Base-by-base conservation (phyloP, 2,329 filamentous ascomycete genomes). In the Ascochyta fabae region DNA sequence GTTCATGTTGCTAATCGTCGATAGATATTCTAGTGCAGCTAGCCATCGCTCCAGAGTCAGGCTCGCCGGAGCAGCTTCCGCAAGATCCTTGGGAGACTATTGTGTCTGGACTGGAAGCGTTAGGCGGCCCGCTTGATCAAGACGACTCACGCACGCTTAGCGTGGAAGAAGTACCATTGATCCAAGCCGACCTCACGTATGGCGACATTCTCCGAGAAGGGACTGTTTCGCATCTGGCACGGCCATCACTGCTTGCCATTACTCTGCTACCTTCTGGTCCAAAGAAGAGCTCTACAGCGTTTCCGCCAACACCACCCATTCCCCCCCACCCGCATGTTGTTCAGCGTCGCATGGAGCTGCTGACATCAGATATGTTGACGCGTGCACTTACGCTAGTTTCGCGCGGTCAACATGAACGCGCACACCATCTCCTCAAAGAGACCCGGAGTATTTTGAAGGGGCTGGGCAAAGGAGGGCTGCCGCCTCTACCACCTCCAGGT, bases 41-140 rank as follows among this genome's bases (percentile, higher is more conserved):
- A 6, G 91, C 93, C 27, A 96, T 99, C 64, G 83, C 91, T 31
- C 92, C 95, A 0, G 95, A 99, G 73, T 95, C 86, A 59, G 83
- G 89, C 1, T 84, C 86, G 0, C 90, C 92, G 58, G 95, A 99
- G 60, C 87, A 91, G 67, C 82, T 96, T 36, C 93, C 93, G 6
- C 91, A 96, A 70, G 95, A 99, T 71, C 88, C 93, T 0, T 99
- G 95, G 95, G 95, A 98, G 77, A 95, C 91, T 45, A 94, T 99
- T 57, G 92, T 99, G 19, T 98, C 95, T 5, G 94, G 94, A 0
- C 79, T 99, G 10, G 95, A 99, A 77, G 95, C 94, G 3, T 84
- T 99, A 2, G 92, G 95, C 22, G 95, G 94, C 1, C 87, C 92
- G 0, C 81, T 92, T 44, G 95, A 98, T 62, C 87, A 88, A 55